Conservation (phyloP, 1,284 basidiomycete genomes). For the Malassezia dermatis region DNA sequence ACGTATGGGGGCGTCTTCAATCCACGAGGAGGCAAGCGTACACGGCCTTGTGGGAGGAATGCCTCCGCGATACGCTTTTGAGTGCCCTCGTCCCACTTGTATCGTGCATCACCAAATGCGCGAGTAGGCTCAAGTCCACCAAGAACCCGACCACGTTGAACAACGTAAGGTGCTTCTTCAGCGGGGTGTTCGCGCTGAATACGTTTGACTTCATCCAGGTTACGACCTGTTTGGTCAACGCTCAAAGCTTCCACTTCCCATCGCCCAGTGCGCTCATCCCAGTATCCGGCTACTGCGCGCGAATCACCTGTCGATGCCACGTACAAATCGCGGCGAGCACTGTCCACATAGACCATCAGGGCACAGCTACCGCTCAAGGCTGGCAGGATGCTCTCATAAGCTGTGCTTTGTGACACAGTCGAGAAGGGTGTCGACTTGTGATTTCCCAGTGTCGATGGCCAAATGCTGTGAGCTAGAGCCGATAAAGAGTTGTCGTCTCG, state of each 20-base stretch:
- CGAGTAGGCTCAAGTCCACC: slow-evolving; percentile 88
- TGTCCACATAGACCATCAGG: slow-evolving; percentile 44
- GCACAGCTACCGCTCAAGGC: slow-evolving; percentile 43
- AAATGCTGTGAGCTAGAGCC: slow-evolving; percentile 40
- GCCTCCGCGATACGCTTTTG: slow-evolving; percentile 48
- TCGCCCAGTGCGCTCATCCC: slow-evolving; percentile 51
- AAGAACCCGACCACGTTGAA: slow-evolving; percentile 59
- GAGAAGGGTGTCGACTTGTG: slow-evolving; percentile 15
- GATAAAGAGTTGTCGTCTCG: slow-evolving; percentile 23
- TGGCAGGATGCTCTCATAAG: slow-evolving; percentile 42
- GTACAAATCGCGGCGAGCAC: slow-evolving; percentile 42
- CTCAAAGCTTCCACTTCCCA: slow-evolving; percentile 87
- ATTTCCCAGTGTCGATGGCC: slow-evolving; percentile 29
- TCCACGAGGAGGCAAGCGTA: slow-evolving; percentile 26
- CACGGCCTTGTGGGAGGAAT: slow-evolving; percentile 40
- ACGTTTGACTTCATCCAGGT: slow-evolving; percentile 65
- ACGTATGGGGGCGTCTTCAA: slow-evolving; percentile 74
- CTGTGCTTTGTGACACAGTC: slow-evolving; percentile 37
- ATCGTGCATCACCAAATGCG: slow-evolving; percentile 86
- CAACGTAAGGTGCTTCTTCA: slow-evolving; percentile 68
- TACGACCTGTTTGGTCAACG: slow-evolving; percentile 90
- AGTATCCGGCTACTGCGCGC: slow-evolving; percentile 86
- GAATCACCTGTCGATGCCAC: slow-evolving; percentile 81
- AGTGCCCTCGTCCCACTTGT: slow-evolving; percentile 59
- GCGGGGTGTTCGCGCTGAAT: slow-evolving; percentile 70